Conservation (phyloP, 164 flowering plant genomes). For the Kingdonia uniflora region DNA sequence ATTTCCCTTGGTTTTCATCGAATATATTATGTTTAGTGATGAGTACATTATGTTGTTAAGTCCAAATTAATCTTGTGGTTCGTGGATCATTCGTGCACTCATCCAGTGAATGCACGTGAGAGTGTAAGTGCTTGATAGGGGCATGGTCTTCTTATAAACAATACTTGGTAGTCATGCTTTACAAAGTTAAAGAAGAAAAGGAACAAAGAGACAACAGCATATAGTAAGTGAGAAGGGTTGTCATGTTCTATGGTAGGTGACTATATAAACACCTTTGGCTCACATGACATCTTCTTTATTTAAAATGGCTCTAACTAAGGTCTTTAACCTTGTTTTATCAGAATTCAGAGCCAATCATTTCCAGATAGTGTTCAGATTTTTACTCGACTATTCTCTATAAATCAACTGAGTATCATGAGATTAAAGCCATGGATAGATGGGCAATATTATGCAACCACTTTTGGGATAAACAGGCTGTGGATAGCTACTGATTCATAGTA, state of each 20-base stretch:
- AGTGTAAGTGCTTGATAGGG: not conserved
- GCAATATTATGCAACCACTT: too few relatives aligned
- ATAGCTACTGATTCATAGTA: too few relatives aligned
- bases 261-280: conserved; percentile 28
- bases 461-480: too few relatives aligned
- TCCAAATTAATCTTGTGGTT: too few relatives aligned
- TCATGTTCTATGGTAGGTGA: conserved; percentile 28
- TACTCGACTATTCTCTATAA: too few relatives aligned
- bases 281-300: conserved; percentile 17
- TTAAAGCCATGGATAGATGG: too few relatives aligned
- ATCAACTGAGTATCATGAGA: too few relatives aligned
- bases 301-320: conserved; percentile 8
- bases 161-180: conserved; percentile 2
- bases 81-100: not conserved
- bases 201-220: conserved; percentile 10
- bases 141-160: conserved; percentile 1
- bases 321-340: conserved; percentile 20
- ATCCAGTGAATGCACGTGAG: not conserved
- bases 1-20: too few relatives aligned
- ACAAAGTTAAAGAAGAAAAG: conserved; percentile 6
- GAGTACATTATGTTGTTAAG: too few relatives aligned
- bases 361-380: conserved; percentile 6
- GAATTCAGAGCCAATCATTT: conserved; percentile 14
- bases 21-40: too few relatives aligned
- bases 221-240: conserved; percentile 17